Percentiles rank a stretch among this genome's conserved stretches.
Conservation (phyloP, 2,329 filamentous ascomycete genomes). For the Sporothrix inflata region DNA sequence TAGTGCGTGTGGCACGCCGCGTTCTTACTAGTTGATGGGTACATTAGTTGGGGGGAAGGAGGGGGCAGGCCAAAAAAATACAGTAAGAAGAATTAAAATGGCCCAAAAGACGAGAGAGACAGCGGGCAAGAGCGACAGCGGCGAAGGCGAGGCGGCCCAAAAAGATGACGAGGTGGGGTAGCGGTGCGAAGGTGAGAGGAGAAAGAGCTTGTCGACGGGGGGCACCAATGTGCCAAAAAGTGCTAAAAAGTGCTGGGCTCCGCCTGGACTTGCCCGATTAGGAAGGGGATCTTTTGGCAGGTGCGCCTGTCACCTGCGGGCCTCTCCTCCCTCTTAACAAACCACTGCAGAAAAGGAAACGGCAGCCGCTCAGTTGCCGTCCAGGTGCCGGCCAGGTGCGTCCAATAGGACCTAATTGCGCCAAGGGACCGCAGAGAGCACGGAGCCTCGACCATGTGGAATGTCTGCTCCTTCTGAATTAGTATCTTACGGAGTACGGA, state of each 20-base stretch:
- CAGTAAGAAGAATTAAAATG: background rate
- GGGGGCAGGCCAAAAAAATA: conserved; percentile 5
- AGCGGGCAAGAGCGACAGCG: conserved; percentile 23
- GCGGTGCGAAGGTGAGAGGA: background rate
- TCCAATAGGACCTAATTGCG: background rate
- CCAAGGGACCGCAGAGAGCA: background rate
- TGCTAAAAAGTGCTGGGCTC: background rate
- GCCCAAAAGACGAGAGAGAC: background rate
- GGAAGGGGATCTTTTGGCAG: background rate
- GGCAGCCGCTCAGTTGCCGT: background rate
- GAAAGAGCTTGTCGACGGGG: background rate
- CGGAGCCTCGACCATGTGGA: background rate
- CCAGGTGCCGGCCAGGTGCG: background rate
- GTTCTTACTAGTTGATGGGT: background rate
- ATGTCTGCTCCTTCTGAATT: background rate
- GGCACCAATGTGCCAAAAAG: background rate
- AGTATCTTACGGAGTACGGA: background rate
- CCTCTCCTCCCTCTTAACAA: background rate
- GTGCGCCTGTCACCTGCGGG: background rate
- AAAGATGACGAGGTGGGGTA: conserved; percentile 21
- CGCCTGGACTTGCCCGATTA: conserved; percentile 27
- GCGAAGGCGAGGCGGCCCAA: conserved; percentile 2
- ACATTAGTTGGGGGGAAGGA: background rate
- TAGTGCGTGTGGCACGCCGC: conserved; percentile 13
- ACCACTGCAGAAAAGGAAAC: conserved; percentile 7